These are phyloP conservation scores for Obba rivulosa DNA, from an alignment of 768 basidiomycete genomes.

Conservation along the genomic window DNA sequence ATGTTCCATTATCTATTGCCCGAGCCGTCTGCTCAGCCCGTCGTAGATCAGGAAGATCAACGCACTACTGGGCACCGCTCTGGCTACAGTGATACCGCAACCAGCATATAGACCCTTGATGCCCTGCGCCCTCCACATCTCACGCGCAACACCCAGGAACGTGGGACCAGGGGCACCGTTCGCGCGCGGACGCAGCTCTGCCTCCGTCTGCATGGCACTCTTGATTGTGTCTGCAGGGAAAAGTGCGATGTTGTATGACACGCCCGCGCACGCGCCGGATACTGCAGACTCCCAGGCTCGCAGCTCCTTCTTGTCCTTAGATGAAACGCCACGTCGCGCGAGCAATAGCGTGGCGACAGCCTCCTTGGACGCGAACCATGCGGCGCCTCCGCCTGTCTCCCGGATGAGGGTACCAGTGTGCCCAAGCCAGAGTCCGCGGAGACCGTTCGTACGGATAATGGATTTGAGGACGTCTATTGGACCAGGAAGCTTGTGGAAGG, in stretches of 20 bases:
- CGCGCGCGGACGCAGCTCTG: constrained; percentile 65
- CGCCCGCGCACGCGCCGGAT: constrained; percentile 82
- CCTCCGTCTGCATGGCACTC: constrained; percentile 90
- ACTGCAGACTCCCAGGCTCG: constrained; percentile 76
- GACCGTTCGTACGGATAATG: constrained; percentile 60
- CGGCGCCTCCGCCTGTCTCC: constrained; percentile 85
- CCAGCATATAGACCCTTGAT: constrained; percentile 86
- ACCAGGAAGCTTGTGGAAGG: constrained; percentile 52
- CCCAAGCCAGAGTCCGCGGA: constrained; percentile 93
- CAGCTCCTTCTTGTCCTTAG: constrained; percentile 26
- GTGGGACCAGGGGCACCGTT: constrained; percentile 30
- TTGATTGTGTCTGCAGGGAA: constrained; percentile 97
- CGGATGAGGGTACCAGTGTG: constrained; percentile 91
- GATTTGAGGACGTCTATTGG: constrained; percentile 62
- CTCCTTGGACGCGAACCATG: constrained; percentile 92
- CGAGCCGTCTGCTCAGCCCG: constrained; percentile 54
- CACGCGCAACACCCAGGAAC: constrained; percentile 55
- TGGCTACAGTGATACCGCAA: constrained; percentile 83
- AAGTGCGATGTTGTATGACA: constrained; percentile 78
- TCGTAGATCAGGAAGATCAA: constrained; percentile 94
- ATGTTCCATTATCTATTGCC: constrained; percentile 19
- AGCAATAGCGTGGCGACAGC: constrained; percentile 60
- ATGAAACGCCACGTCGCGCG: constrained; percentile 34
- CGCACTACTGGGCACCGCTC: constrained; percentile 85
- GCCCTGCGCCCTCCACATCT: constrained; percentile 73